phyloP scores from a whole-genome alignment of 345 rosid species.

The Arabidopsis suecica region DNA sequence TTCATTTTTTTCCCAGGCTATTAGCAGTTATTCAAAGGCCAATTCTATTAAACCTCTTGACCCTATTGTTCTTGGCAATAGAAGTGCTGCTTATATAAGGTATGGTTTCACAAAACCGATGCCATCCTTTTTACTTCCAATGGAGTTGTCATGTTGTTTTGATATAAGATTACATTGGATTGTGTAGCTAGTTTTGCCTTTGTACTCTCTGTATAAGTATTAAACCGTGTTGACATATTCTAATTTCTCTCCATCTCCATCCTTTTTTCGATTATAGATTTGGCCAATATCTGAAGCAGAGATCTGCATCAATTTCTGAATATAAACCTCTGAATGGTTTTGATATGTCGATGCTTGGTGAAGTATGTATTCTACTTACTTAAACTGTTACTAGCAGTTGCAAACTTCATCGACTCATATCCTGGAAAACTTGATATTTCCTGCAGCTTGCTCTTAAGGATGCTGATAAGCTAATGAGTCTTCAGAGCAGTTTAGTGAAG shows the following conservation, averaged over 20 bases:
- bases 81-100: conserved; percentile 88
- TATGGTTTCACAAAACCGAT: conserved; percentile 34
- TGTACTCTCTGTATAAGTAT: background rate
- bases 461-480: conserved; percentile 77
- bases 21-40: conserved; percentile 78
- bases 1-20: conserved; percentile 59
- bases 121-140: conserved; percentile 9
- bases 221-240: conserved; percentile 35
- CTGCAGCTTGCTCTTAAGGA: conserved; percentile 93
- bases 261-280: conserved; percentile 52
- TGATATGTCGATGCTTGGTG: conserved; percentile 93
- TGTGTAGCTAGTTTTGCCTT: conserved; percentile 8
- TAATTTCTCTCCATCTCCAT: conserved; percentile 22
- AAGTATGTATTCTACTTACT: conserved; percentile 58
- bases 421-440: conserved; percentile 20
- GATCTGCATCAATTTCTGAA: conserved; percentile 80
- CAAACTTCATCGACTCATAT: conserved; percentile 6
- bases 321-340: conserved; percentile 74
- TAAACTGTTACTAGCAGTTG: conserved; percentile 24
- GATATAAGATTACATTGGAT: background rate
- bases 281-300: conserved; percentile 73
- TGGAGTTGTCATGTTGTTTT: conserved; percentile 21
- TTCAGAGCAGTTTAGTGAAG: conserved; percentile 59
- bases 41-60: conserved; percentile 71
- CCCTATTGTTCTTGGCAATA: conserved; percentile 77